Conservation (phyloP, 108 stramenopile species). For the Pseudonitzschia pungens region DNA sequence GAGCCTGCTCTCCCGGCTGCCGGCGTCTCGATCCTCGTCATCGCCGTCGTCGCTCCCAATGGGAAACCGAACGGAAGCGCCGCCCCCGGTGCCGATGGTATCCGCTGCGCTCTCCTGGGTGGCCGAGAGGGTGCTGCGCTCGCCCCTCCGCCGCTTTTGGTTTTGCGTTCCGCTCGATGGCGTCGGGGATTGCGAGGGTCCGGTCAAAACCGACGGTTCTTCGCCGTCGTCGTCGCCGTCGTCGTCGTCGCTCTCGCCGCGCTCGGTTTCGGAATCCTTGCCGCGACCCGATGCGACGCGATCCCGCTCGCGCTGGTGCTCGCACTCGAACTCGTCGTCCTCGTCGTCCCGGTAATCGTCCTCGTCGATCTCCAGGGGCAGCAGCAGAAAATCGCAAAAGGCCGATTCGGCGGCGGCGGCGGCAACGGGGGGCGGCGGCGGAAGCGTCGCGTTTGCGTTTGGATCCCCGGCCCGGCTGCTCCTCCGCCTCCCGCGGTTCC, state of each 20-base stretch:
- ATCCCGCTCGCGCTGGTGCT: background rate
- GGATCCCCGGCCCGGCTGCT: too few relatives aligned
- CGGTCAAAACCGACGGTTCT: too few relatives aligned
- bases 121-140: background rate
- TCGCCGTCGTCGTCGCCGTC: background rate
- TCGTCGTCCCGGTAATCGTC: constrained; percentile 1
- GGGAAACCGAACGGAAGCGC: background rate
- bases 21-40: background rate
- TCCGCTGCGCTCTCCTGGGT: background rate
- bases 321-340: background rate
- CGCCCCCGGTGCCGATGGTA: background rate
- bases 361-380: constrained; percentile 25
- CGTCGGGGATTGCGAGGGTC: background rate
- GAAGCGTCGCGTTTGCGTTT: background rate
- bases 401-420: constrained; percentile 14
- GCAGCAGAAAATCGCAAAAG: constrained; percentile 33
- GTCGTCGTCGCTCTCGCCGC: background rate
- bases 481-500: background rate
- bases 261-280: background rate
- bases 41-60: constrained; percentile 16
- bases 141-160: background rate
- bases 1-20: background rate
- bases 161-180: background rate
- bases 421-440: background rate
- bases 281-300: background rate